Conservation (phyloP, 805 yeast genomes). For the Barnettozyma populi region DNA sequence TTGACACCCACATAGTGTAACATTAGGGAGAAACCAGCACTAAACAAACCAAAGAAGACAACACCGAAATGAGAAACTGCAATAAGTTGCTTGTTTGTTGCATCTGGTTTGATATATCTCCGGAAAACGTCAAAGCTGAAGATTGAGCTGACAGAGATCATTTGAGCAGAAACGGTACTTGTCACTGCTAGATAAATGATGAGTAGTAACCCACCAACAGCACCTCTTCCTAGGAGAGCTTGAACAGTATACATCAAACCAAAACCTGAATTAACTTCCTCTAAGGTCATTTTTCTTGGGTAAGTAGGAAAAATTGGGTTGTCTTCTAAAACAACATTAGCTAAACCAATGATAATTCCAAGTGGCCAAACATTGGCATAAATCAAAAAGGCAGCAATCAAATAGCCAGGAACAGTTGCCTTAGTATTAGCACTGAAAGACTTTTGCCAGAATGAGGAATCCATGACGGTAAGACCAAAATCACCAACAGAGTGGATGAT, state of each 20-base stretch:
- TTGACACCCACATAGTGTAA: slow-evolving; percentile 26
- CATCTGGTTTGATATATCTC: slow-evolving; percentile 32
- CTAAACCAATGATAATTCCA: slow-evolving; percentile 33
- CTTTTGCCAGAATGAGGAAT: slow-evolving; percentile 38
- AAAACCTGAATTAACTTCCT: slow-evolving; percentile 34
- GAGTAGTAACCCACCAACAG: slow-evolving; percentile 32
- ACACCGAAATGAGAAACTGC: slow-evolving; percentile 30
- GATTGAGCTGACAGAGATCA: slow-evolving; percentile 36
- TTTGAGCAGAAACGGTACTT: slow-evolving; percentile 36
- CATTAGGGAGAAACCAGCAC: slow-evolving; percentile 35
- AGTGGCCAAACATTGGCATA: slow-evolving; percentile 33
- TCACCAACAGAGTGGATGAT: slow-evolving; percentile 30
- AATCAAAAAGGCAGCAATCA: slow-evolving; percentile 30
- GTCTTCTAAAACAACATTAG: slow-evolving; percentile 26
- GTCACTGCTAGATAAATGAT: slow-evolving; percentile 36
- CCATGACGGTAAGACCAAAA: slow-evolving; percentile 34
- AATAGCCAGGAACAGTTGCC: slow-evolving; percentile 35
- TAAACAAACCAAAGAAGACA: slow-evolving; percentile 33
- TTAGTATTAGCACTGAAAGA: slow-evolving; percentile 32
- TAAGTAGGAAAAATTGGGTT: slow-evolving; percentile 33
- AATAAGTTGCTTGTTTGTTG: slow-evolving; percentile 32
- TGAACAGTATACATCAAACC: slow-evolving; percentile 32
- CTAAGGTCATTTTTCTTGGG: slow-evolving; percentile 32
- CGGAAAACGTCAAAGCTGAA: slow-evolving; percentile 34
- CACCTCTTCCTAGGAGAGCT: slow-evolving; percentile 45